phyloP scores from a whole-genome alignment of 2,329 filamentous ascomycete genomes.

The Eutypella sp. region DNA sequence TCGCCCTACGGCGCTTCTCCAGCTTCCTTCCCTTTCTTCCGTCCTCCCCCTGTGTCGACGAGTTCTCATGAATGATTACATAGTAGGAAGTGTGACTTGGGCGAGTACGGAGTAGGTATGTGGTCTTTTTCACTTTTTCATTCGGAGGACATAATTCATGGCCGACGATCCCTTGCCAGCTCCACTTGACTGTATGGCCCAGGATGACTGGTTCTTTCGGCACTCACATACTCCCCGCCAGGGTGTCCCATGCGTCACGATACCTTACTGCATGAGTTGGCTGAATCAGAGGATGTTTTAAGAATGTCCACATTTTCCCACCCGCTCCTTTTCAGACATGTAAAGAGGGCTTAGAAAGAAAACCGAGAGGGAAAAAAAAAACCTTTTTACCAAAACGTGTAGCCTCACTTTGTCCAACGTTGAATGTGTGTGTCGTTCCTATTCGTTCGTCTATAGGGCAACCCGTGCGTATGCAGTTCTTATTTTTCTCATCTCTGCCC shows the following conservation, averaged over 20 bases:
- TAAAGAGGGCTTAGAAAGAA: background rate
- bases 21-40: background rate
- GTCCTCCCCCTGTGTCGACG: background rate
- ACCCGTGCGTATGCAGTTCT: background rate
- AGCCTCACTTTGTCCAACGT: no score
- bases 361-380: no score
- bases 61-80: background rate
- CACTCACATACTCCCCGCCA: background rate
- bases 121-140: no score
- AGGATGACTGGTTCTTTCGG: background rate
- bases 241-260: background rate
- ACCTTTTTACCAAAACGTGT: no score
- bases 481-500: background rate
- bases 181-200: background rate
- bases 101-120: no score
- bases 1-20: no score
- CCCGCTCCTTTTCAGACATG: background rate
- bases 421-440: no score
- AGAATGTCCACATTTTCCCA: background rate
- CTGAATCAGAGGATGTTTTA: background rate
- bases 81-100: no score
- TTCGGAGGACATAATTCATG: no score
- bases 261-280: background rate
- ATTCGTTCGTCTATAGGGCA: background rate
- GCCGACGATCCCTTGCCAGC: background rate